A percentile compares a stretch with the other conserved stretches of the same genome.
phyloP scores from a whole-genome alignment of 1,139 yeast species.

The Debaryomycetaceae sp. region DNA sequence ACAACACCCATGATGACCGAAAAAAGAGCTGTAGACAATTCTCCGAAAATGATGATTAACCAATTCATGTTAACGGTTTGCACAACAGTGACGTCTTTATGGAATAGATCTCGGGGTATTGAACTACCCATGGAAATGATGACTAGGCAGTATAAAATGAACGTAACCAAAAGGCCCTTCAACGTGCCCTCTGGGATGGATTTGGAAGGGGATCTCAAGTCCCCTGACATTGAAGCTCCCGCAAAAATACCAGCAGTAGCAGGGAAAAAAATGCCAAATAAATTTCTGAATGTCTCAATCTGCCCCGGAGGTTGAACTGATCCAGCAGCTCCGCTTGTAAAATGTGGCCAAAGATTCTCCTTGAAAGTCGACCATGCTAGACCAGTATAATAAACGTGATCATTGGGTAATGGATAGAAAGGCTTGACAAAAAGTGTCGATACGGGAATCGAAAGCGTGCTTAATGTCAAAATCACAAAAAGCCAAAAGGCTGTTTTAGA shows the following conservation, averaged over 20 bases:
- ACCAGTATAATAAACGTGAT: conserved; percentile 63
- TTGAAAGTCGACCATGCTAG: conserved; percentile 61
- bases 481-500: conserved; percentile 79
- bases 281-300: conserved; percentile 70
- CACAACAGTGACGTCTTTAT: conserved; percentile 75
- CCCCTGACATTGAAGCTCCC: conserved; percentile 99
- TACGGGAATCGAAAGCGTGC: conserved; percentile 80
- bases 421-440: conserved; percentile 68
- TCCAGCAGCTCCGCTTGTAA: conserved; percentile 91
- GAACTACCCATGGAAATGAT: conserved; percentile 76
- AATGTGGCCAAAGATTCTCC: conserved; percentile 69
- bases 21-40: conserved; percentile 82
- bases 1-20: conserved; percentile 93
- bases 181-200: conserved; percentile 90
- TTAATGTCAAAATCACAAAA: conserved; percentile 62
- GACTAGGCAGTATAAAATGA: conserved; percentile 68
- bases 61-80: conserved; percentile 76
- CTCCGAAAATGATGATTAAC: conserved; percentile 78
- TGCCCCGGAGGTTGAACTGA: conserved; percentile 55
- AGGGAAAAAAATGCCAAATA: conserved; percentile 95
- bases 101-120: conserved; percentile 72
- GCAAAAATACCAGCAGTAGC: conserved; percentile 98
- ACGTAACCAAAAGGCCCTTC: conserved; percentile 74
- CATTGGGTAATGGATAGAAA: conserved; percentile 41
- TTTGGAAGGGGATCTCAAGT: conserved; percentile 74